Evolutionary conservation across 768 basidiomycete species (phyloP), one percentile per base, ranked within the genome.

Genomic region (Rhodotorula babjevae): DNA sequence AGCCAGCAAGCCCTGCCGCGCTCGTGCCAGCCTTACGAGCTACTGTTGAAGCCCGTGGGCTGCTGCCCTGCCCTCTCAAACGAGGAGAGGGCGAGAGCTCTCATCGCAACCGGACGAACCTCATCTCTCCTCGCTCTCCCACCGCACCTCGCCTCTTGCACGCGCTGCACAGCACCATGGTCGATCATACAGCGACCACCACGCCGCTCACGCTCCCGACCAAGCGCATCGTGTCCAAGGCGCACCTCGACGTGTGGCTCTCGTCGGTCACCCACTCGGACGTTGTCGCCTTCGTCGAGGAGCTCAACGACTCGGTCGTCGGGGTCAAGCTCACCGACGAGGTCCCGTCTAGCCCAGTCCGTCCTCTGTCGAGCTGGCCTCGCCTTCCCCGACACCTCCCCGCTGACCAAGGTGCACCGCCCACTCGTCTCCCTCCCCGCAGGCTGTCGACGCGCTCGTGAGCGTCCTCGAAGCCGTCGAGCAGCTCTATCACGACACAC

Each of bases 211-310:
- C n/a, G n/a, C 53, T 70, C 2, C 76, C 76, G 10, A 69, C 65
- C 46, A 79, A 79, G 73, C 76, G 75, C 6, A 91, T 99, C 73
- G 82, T 98, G 42, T 86, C 88, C 2, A 86, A 85, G 44, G 86
- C 85, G 10, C 93, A 97, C 76, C 86, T 98, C 0, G 84, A 85
- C 31, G 87, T 86, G n/a, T 99, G 96, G 79, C 88, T 92, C 78
- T 77, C 82, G 15, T 93, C 91, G 0, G 79, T 84, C 60, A 89
- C 93, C 0, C 87, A 93, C 78, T 79, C 83, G 33, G 83, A 86
- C 16, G 83, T 98, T 68, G 80, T 92, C 12, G 79, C 83, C 0
- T 93, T 91, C 77, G 85, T 97, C 65, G 85, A 89, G 66, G 82
- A 84, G 0, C 84, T 97, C 46, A 97, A 96, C 78, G 85, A 87